Evolutionary conservation across 768 basidiomycete species (phyloP), one percentile per base, ranked within the genome.

Genomic region (Pulveroboletus ravenelii): DNA sequence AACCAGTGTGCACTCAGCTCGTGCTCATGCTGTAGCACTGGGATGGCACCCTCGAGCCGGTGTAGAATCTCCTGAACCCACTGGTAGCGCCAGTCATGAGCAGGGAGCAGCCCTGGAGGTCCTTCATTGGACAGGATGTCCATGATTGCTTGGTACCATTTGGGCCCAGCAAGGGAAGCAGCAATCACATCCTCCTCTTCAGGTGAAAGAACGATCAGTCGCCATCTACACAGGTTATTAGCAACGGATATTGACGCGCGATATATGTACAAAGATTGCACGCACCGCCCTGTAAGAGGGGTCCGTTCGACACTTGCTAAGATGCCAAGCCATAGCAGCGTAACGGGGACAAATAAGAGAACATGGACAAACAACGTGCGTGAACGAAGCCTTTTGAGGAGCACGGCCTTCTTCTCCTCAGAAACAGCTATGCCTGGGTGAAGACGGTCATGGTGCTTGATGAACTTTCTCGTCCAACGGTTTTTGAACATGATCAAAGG

Each of bases 171-270:
- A 10, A 97, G 79, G 61, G 89, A 85, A 4, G 73, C 68, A n/a
- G 91, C 83, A 37, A 97, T 89, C 29, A 83, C 82, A 46, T 93
- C 90, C 63, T 97, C 93, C 69, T 96, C 93, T 57, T 92, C 88
- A 2, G 93, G 93, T 4, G 91, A 93, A 14, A 96, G 77, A 9
- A 94, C 74, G 53, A 96, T 94, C 58, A 93, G 68, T 47, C 93
- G 79, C 86, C 87, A 89, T 61, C 92, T 91, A 32, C 10, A 55
- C 27, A 27, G 7, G n/a, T 47, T 25, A 50, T 57, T 7, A 57
- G 51, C 17, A 45, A 43, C 12, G 20, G 30, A 38, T 10, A 47
- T 43, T 17, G 44, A 47, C n/a, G 20, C 20, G 20, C 20, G 20
- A 23, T 23, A 23, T 23, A 23, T 23, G 20, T 13, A 10, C n/a